Conservation (phyloP, 2,329 filamentous ascomycete genomes). For the Aureobasidium sp. region DNA sequence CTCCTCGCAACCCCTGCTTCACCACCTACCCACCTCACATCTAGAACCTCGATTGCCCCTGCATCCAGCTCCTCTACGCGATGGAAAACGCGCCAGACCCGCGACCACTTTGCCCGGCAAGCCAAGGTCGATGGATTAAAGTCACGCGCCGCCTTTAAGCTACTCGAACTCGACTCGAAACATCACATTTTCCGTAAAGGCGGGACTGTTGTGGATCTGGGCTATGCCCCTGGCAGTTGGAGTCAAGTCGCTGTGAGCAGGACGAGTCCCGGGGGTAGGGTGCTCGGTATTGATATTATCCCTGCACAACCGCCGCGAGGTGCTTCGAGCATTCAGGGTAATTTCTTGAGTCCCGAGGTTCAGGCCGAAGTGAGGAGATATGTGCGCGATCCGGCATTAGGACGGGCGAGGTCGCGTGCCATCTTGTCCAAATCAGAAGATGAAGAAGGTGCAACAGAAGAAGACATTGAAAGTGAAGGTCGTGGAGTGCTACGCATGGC, state of each 20-base stretch:
- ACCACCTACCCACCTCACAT: neutral
- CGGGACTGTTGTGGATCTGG: constrained; percentile 84
- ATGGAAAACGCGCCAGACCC: constrained; percentile 75
- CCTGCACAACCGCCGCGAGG: constrained; percentile 85
- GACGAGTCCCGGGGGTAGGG: constrained; percentile 67
- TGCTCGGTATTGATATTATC: constrained; percentile 90
- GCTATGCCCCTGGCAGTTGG: constrained; percentile 65
- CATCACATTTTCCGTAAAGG: constrained; percentile 71
- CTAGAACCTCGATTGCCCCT: neutral
- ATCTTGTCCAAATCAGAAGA: constrained; percentile 20
- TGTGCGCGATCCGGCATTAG: constrained; percentile 57
- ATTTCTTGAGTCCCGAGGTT: constrained; percentile 74
- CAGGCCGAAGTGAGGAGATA: constrained; percentile 70
- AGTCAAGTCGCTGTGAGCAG: constrained; percentile 73
- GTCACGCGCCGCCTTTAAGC: constrained; percentile 87
- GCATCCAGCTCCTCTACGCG: constrained; percentile 55
- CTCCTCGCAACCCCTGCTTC: neutral
- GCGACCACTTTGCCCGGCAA: constrained; percentile 64
- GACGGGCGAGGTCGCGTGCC: constrained; percentile 40
- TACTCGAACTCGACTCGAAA: constrained; percentile 81
- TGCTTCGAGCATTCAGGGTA: constrained; percentile 90
- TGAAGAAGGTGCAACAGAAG: constrained; percentile 28
- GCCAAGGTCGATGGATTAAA: constrained; percentile 76
- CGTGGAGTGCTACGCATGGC: constrained; percentile 63
- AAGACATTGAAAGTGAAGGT: constrained; percentile 35